Percentiles rank a stretch among this genome's conserved stretches.
phyloP scores from a whole-genome alignment of 495 filamentous ascomycete species.

The Trichocladium uniseriatum region DNA sequence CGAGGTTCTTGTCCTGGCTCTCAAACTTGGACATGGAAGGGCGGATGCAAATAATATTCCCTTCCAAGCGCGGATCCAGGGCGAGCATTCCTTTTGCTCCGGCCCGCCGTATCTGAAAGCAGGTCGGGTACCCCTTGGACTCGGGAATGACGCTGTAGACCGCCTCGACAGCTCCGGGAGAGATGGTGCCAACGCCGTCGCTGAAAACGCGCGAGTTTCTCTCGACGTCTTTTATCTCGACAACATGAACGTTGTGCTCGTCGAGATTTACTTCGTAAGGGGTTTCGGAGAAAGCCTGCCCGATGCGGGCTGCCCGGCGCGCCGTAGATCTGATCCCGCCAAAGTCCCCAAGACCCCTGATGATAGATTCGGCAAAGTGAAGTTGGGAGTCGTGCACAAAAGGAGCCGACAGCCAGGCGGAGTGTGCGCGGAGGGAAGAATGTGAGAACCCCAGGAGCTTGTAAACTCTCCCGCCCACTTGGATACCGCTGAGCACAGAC shows the following conservation, averaged over 20 bases:
- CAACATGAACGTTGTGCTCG: slow-evolving; percentile 24
- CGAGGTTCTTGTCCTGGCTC: slow-evolving; percentile 48
- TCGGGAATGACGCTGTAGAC: slow-evolving; percentile 41
- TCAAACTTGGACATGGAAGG: slow-evolving; percentile 72
- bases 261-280: slow-evolving; percentile 40
- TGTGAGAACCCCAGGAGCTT: slow-evolving; percentile 74
- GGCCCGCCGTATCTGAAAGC: slow-evolving; percentile 61
- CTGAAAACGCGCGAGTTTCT: slow-evolving; percentile 52
- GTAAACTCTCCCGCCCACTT: slow-evolving; percentile 55
- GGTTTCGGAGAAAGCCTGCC: slow-evolving; percentile 77
- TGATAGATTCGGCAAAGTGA: slow-evolving; percentile 42
- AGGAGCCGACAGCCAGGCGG: slow-evolving; percentile 65
- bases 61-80: slow-evolving; percentile 49
- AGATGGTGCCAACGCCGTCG: slow-evolving; percentile 71
- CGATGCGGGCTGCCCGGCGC: slow-evolving; percentile 70
- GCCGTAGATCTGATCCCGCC: slow-evolving; percentile 54
- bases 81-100: slow-evolving; percentile 68
- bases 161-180: slow-evolving; percentile 41
- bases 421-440: slow-evolving; percentile 60
- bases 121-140: slow-evolving; percentile 43
- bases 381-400: slow-evolving; percentile 44
- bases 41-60: slow-evolving; percentile 48
- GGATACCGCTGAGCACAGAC: slow-evolving; percentile 46
- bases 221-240: slow-evolving; percentile 35
- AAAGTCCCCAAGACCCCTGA: slow-evolving; percentile 58